Evolutionary conservation across 1,139 yeast genomes (phyloP).

Genomic region (Candida dubliniensis): DNA sequence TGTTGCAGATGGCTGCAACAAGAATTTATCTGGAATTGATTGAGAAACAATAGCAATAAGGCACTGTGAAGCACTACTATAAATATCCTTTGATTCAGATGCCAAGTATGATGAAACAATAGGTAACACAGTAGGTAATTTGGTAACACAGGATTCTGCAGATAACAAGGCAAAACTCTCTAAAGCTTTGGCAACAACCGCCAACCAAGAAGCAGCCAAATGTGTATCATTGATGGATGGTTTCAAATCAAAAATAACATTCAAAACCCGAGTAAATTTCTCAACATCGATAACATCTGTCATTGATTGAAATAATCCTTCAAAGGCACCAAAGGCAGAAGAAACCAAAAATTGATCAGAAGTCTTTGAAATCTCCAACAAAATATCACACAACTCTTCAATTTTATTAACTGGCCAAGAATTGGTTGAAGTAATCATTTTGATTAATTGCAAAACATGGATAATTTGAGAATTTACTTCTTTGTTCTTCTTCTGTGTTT

Average conservation of each 20-base stretch:
- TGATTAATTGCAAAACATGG: conserved; percentile 74
- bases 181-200: conserved; percentile 86
- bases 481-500: conserved; percentile 31
- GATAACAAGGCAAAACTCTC: conserved; percentile 65
- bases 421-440: conserved; percentile 67
- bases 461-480: conserved; percentile 59
- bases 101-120: conserved; percentile 60
- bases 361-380: conserved; percentile 75
- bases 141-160: conserved; percentile 55
- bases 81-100: conserved; percentile 68
- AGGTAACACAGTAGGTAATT: conserved; percentile 57
- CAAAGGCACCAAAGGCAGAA: conserved; percentile 82
- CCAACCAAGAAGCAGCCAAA: conserved; percentile 92
- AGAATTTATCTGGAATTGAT: conserved; percentile 58
- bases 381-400: conserved; percentile 71
- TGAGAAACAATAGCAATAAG: conserved; percentile 72
- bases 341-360: conserved; percentile 82
- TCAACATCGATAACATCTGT: conserved; percentile 61
- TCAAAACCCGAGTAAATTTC: conserved; percentile 62
- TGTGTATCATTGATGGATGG: conserved; percentile 83
- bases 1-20: conserved; percentile 51
- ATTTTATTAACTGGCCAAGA: conserved; percentile 78
- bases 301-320: conserved; percentile 79
- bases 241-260: conserved; percentile 72
- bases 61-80: conserved; percentile 81